Base-by-base conservation (phyloP, 2,329 filamentous ascomycete genomes). In the Cladosporium sp. region DNA sequence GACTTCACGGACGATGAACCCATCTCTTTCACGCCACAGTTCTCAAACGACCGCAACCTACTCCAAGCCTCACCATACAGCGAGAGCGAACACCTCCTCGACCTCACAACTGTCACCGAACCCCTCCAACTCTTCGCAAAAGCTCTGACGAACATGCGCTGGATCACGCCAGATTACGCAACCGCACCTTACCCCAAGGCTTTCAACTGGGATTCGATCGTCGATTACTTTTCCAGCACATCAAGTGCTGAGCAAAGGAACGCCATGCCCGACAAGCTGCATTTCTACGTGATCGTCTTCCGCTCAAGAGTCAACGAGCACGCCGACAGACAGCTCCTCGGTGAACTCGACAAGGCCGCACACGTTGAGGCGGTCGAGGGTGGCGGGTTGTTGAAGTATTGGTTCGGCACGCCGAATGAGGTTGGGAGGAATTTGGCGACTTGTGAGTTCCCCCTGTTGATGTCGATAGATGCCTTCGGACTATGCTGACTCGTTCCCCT, bases 371-470 rank as follows among this genome's bases (percentile, higher is more conserved):
- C 91, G 11, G 85, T 84, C 15, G 78, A 78, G 34, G 88, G 83
- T 61, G 90, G 90, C 5, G 89, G 89, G 0, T 80, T 96, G 64
- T 71, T 96, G 64, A 95, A 95, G 68, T 96, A 96, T 70, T 96
- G 91, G 89, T 96, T 95, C 68, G 89, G 89, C 2, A 76, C 73
- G 29, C 84, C 86, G 17, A 83, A 95, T 70, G 72, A 68, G 38
- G 75, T 86, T 45, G 78, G 85, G 55, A 76, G 82, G 63, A 96
- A 96, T 70, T 69, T 96, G 61, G 91, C 91, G 38, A 96, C 90
- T 43, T 76, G 73, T 74, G 43, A 56, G 66, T 60, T 20, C 9
- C 22, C 4, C 13, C 15, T 12, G 3, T 15, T 27, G 4, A 59
- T 20, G 12, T 22, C 7, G 6, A 7, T 11, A 36, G 32, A 18